phyloP scores from a whole-genome alignment of 495 filamentous ascomycete genomes.

The Talaromyces thailandensis region DNA sequence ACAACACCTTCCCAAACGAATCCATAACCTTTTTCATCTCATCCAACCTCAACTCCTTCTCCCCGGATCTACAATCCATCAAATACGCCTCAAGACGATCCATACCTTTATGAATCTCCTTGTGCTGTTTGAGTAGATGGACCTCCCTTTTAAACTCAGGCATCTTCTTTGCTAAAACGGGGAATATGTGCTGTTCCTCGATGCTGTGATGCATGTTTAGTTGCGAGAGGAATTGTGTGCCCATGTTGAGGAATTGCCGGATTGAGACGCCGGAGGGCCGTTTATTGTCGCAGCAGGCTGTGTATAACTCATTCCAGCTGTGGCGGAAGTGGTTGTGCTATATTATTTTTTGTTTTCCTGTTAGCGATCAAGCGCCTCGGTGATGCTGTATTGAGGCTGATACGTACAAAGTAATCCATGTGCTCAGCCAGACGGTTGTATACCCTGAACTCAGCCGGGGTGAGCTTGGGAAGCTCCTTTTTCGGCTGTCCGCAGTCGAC shows the following conservation, averaged over 20 bases:
- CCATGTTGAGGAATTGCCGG: conserved; percentile 53
- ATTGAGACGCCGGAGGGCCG: conserved; percentile 51
- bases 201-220: conserved; percentile 74
- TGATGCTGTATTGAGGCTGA: no score
- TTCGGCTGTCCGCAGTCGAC: background rate
- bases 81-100: conserved; percentile 66
- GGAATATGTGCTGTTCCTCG: conserved; percentile 79
- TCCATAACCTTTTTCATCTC: conserved; percentile 66
- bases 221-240: conserved; percentile 55
- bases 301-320: conserved; percentile 61
- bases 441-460: conserved; percentile 43
- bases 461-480: conserved; percentile 31
- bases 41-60: conserved; percentile 56
- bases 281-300: conserved; percentile 47
- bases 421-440: conserved; percentile 69
- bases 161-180: conserved; percentile 68
- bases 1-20: conserved; percentile 54
- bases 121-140: conserved; percentile 69
- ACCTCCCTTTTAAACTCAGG: conserved; percentile 54
- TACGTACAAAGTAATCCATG: conserved; percentile 66
- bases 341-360: no score
- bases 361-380: no score
- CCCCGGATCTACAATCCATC: conserved; percentile 49
- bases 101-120: conserved; percentile 71
- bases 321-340: conserved; percentile 74